These are phyloP conservation scores for Darksidea phi DNA, from an alignment of 495 filamentous ascomycete genomes.

Conservation along the genomic window DNA sequence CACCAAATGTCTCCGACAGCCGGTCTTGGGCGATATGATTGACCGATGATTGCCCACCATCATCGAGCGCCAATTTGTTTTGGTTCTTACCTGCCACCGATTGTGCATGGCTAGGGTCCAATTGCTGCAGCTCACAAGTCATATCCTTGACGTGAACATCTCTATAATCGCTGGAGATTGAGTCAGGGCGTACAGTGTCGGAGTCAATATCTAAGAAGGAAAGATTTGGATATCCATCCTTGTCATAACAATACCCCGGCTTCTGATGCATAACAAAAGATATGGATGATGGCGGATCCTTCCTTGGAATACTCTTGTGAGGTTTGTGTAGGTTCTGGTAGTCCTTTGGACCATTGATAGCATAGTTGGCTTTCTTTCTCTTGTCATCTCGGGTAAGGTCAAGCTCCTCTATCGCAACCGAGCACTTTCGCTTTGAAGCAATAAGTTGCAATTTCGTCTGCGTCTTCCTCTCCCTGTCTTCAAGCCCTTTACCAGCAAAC, in stretches of 20 bases:
- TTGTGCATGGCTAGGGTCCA: not conserved
- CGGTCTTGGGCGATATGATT: slow-evolving; percentile 6
- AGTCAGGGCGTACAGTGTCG: not conserved
- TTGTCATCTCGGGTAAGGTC: slow-evolving; percentile 40
- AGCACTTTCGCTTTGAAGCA: slow-evolving; percentile 36
- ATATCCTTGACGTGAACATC: slow-evolving; percentile 10
- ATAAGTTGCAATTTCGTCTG: slow-evolving; percentile 30
- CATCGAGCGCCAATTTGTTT: not conserved
- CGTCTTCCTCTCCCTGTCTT: slow-evolving; percentile 13
- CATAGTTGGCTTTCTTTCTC: slow-evolving; percentile 29
- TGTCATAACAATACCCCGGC: slow-evolving; percentile 39
- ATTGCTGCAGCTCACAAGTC: not conserved
- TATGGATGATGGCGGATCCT: slow-evolving; percentile 22
- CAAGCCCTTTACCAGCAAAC: slow-evolving; percentile 18
- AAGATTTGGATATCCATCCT: slow-evolving; percentile 39
- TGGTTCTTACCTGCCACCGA: not conserved
- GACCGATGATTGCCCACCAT: slow-evolving; percentile 12
- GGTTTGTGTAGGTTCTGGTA: slow-evolving; percentile 42
- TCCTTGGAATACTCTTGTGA: slow-evolving; percentile 40
- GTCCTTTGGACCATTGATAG: slow-evolving; percentile 35
- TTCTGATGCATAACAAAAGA: slow-evolving; percentile 39
- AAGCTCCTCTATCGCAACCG: slow-evolving; percentile 36
- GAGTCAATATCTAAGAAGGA: slow-evolving; percentile 21
- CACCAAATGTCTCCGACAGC: slow-evolving; percentile 12
- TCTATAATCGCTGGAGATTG: slow-evolving; percentile 28